Evolutionary conservation across 83 land plant genomes (phyloP), one percentile per base, ranked within the genome.

Genomic region (Picea abies): DNA sequence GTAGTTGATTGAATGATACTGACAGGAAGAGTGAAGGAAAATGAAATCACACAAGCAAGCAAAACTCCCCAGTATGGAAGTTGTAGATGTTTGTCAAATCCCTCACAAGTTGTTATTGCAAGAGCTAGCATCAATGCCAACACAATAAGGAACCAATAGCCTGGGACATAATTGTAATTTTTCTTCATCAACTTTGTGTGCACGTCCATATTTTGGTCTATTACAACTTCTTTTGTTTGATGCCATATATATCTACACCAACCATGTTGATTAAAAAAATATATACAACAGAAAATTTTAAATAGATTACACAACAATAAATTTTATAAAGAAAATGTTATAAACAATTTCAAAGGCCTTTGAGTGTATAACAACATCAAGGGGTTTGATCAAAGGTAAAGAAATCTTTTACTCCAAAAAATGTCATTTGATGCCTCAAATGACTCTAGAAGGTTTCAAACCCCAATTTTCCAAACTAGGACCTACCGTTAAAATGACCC

Each of bases 41-140:
- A 39, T 22, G 97, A 94, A 66, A 96, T 68, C 5, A 29, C 87
- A 81, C 97, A 94, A 5, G 98, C 95, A 20, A 96, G 84, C 17
- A 96, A 37, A 47, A 96, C 95, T 22, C 98, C 97, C 98, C 98
- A 96, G 93, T 94, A 96, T 60, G 91, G 97, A 60, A 96, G 84
- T 69, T 96, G 96, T 65, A 96, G 97, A 25, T 96, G 94, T 5
- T 85, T 88, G 12, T 81, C 86, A 86, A 87, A 96, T 47, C 84
- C 86, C 82, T 89, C 86, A 39, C 92, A 92, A 0, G 92, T 91
- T 29, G 85, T 81, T 1, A 94, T 67, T 25, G 97, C 82, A 69
- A 86, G 49, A 0, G 81, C 85, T 52, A 96, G 84, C 83, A 84
- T 91, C 15, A n/a, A 84, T 4, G 86, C 29, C 10, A 94, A 94